phyloP scores from a whole-genome alignment of 1,139 yeast species.

The Yamadazyma diospyri region DNA sequence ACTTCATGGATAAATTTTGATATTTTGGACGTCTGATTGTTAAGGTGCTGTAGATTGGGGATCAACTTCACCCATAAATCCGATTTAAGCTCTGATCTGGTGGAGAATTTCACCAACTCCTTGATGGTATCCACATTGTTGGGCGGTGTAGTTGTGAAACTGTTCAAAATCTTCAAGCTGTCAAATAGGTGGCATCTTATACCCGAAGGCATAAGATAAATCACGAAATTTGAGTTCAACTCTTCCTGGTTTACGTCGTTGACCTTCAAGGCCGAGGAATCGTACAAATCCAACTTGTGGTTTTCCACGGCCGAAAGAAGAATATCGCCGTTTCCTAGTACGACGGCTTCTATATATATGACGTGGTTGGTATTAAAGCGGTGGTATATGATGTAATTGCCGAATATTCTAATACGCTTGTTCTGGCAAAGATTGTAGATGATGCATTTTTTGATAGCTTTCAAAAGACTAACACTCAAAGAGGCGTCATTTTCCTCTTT shows the following conservation, averaged over 20 bases:
- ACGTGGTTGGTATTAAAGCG: slow-evolving; percentile 22
- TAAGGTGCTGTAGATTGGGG: slow-evolving; percentile 65
- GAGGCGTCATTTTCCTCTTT: slow-evolving; percentile 31
- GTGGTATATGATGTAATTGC: slow-evolving; percentile 44
- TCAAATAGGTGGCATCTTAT: slow-evolving; percentile 62
- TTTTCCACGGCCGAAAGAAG: slow-evolving; percentile 28
- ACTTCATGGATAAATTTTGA: slow-evolving; percentile 51
- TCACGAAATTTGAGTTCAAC: slow-evolving; percentile 33
- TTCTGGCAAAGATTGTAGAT: slow-evolving; percentile 42
- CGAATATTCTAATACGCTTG: slow-evolving; percentile 46
- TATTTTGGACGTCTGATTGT: slow-evolving; percentile 64
- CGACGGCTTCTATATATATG: slow-evolving; percentile 53
- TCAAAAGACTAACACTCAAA: slow-evolving; percentile 53
- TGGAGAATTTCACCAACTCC: slow-evolving; percentile 48
- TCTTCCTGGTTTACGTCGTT: slow-evolving; percentile 13
- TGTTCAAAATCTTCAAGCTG: slow-evolving; percentile 35
- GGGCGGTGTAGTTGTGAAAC: slow-evolving; percentile 47
- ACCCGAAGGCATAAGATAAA: slow-evolving; percentile 74
- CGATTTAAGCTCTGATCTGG: slow-evolving; percentile 40
- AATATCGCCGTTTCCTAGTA: slow-evolving; percentile 51
- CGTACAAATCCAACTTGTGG: slow-evolving; percentile 27
- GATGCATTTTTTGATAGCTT: slow-evolving; percentile 57
- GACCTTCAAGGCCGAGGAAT: slow-evolving; percentile 22
- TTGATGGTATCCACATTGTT: slow-evolving; percentile 47
- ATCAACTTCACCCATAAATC: slow-evolving; percentile 59